Base-by-base conservation (phyloP, 1,139 yeast genomes). In the Suhomyces yuchorum region DNA sequence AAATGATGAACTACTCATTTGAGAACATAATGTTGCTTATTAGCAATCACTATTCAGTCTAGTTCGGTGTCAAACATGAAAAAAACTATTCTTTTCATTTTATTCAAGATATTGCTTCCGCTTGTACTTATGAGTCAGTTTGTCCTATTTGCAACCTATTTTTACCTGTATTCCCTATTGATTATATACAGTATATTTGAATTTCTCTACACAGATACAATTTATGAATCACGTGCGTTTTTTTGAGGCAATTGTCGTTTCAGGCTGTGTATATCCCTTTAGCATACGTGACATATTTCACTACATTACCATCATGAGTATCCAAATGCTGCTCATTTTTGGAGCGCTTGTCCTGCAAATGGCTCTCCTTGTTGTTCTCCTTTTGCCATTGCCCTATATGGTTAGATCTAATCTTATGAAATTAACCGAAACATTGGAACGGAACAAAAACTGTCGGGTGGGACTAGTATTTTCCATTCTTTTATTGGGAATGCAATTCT, bases 341-440 rank as follows among this genome's bases (percentile, higher is more conserved):
- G 70, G 72, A 59, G 57, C 78, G 60, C 66, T 85, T 52, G 65
- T 80, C 33, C 58, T 66, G 19, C 85, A 85, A 63, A 82, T 85
- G 87, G 65, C 65, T 1, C 56, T 73, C 11, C 67, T 85, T 44
- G 68, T 82, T 30, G 48, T 81, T 2, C 62, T 85, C 45, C 82
- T 85, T 15, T 64, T 84, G 55, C 92, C 92, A 32, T 67, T 85
- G 52, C 91, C 91, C 8, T 75, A 73, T 48, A 62, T 65, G n/a
- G 52, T 85, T 3, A 77, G 89, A 51, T 68, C 70, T 47, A 67
- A 67, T 19, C 62, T 81, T 17, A 77, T 80, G 40, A 61, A 65
- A n/a, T 35, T 69, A 1, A 73, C 75, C 46, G 67, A 70, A 44
- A 51, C 53, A 37, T 52, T 54, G 44, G 59, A 68, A 59, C 67